Conservation (phyloP, 192 early-diverging fungal genomes). For the Podila clonocystis region DNA sequence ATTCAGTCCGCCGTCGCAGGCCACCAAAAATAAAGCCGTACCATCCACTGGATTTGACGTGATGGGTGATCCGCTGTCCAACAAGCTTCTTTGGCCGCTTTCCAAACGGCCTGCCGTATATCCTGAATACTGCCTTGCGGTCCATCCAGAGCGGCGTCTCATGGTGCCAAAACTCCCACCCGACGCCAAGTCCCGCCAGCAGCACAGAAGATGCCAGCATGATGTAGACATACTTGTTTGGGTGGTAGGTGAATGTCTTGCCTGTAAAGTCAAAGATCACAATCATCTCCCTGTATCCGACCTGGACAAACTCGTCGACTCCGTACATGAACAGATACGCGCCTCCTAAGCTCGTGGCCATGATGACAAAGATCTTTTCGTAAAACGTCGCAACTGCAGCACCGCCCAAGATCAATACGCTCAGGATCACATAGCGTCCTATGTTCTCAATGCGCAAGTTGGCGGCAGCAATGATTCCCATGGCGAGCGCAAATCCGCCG, state of each 20-base stretch:
- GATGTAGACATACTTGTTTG: constrained; percentile 26
- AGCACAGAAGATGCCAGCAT: constrained; percentile 29
- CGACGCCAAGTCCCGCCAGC: constrained; percentile 22
- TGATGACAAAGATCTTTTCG: constrained; percentile 56
- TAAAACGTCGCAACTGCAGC: constrained; percentile 46
- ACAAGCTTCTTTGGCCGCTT: constrained; percentile 32
- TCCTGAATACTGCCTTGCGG: constrained; percentile 32
- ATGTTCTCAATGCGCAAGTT: constrained; percentile 25
- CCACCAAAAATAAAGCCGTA: constrained; percentile 29
- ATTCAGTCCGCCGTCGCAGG: constrained; percentile 20
- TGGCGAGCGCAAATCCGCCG: constrained; percentile 42
- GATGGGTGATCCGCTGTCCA: constrained; percentile 33
- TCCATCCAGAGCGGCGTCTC: constrained; percentile 25
- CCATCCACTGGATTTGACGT: constrained; percentile 13
- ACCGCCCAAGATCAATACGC: constrained; percentile 43
- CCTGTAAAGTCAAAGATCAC: constrained; percentile 51
- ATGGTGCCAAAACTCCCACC: constrained; percentile 50
- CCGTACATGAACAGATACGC: constrained; percentile 61
- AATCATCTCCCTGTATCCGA: constrained; percentile 58
- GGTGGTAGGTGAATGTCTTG: constrained; percentile 38
- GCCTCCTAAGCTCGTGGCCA: constrained; percentile 60
- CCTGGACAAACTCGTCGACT: constrained; percentile 59
- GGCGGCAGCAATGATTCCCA: constrained; percentile 37
- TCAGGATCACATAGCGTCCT: constrained; percentile 42
- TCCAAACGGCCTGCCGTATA: constrained; percentile 46